These are phyloP conservation scores for Madurella mycetomatis DNA, from an alignment of 2,329 filamentous ascomycete species.

Conservation along the genomic window DNA sequence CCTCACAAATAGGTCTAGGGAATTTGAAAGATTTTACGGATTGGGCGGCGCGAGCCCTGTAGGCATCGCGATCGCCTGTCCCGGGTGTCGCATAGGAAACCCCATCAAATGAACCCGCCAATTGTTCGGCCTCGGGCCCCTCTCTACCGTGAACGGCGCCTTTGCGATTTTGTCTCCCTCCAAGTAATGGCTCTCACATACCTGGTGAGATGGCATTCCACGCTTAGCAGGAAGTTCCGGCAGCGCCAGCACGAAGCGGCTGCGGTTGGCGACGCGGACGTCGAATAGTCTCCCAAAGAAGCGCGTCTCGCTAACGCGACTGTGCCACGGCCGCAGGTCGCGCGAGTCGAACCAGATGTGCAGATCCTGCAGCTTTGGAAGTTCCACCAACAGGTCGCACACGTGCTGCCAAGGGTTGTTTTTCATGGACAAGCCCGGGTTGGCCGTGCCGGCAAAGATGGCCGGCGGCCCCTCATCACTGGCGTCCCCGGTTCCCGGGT, in stretches of 20 bases:
- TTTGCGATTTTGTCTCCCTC: slow-evolving; percentile 12
- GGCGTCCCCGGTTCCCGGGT: slow-evolving; percentile 4
- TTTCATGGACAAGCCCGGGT: slow-evolving; percentile 11
- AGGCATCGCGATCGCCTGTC: background rate
- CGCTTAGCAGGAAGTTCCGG: slow-evolving; percentile 20
- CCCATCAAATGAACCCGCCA: slow-evolving; percentile 23
- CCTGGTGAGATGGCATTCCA: slow-evolving; percentile 2
- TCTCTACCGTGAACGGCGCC: slow-evolving; percentile 22
- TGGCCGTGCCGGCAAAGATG: slow-evolving; percentile 14
- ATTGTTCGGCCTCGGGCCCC: slow-evolving; percentile 27
- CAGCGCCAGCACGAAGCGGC: slow-evolving; percentile 24
- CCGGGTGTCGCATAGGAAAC: background rate
- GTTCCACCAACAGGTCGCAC: slow-evolving; percentile 20
- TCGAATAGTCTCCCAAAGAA: slow-evolving; percentile 25
- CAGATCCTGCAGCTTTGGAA: slow-evolving; percentile 24
- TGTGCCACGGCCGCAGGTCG: slow-evolving; percentile 30
- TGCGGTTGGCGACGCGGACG: slow-evolving; percentile 13
- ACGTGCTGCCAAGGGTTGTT: slow-evolving; percentile 29
- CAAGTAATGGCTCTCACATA: slow-evolving; percentile 19
- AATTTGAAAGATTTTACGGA: no score
- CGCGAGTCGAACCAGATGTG: slow-evolving; percentile 29
- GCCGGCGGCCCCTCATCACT: slow-evolving; percentile 14
- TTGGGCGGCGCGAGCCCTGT: no score
- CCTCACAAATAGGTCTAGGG: no score
- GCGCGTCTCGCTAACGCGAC: slow-evolving; percentile 27